These are phyloP conservation scores for Psilocybe subaeruginosa DNA, from an alignment of 768 basidiomycete species.

Conservation along the genomic window DNA sequence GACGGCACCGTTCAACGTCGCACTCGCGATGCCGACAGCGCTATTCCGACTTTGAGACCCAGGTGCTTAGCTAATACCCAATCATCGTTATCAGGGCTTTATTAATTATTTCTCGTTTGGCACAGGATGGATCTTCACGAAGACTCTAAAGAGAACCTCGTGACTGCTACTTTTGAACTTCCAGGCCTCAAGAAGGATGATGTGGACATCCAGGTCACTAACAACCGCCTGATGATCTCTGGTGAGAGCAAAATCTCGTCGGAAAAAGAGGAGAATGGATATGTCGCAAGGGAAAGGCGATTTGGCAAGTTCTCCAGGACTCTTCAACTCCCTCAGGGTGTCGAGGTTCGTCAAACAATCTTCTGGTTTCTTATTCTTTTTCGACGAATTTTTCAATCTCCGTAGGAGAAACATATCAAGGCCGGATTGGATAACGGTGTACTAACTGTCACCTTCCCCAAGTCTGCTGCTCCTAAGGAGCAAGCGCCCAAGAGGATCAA, in stretches of 20 bases:
- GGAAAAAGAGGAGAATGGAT: constrained; percentile 40
- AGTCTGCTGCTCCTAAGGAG: constrained; percentile 32
- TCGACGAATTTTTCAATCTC: constrained; percentile 12
- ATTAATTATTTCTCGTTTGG: background rate
- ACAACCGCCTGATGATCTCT: constrained; percentile 52
- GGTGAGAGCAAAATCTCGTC: constrained; percentile 43
- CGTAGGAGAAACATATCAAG: constrained; percentile 31
- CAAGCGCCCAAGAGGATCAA: constrained; percentile 31
- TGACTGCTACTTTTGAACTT: constrained; percentile 62
- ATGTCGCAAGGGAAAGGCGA: constrained; percentile 52
- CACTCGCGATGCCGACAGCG: background rate
- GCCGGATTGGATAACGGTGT: constrained; percentile 50
- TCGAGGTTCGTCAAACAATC: constrained; percentile 42
- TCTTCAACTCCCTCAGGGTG: constrained; percentile 53
- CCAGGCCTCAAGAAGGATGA: constrained; percentile 61
- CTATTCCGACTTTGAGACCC: constrained; percentile 25
- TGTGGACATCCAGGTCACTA: constrained; percentile 54
- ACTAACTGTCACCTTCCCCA: constrained; percentile 54
- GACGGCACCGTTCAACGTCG: background rate
- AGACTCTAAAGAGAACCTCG: constrained; percentile 43
- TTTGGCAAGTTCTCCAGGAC: constrained; percentile 49
- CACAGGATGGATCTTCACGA: constrained; percentile 60
- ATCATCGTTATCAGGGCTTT: background rate
- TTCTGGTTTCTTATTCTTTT: background rate
- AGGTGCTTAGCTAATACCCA: constrained; percentile 23